Evolutionary conservation across 768 basidiomycete species (phyloP).

Genomic region (Suillus decipiens): DNA sequence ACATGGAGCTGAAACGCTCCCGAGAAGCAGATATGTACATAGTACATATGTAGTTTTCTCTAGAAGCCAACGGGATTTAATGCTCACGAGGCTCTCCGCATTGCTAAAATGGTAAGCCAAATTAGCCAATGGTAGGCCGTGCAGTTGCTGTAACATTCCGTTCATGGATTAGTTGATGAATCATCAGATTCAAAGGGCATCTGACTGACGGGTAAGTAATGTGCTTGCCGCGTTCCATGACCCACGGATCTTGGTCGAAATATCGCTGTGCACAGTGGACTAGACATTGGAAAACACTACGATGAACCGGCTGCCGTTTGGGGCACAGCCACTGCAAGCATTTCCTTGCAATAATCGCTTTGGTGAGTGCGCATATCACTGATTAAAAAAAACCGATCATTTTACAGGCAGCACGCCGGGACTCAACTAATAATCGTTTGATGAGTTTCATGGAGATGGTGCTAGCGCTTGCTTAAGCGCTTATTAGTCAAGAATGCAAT

Average conservation of each 20-base stretch:
- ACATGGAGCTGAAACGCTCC: background rate
- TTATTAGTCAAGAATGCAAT: background rate
- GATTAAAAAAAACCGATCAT: background rate
- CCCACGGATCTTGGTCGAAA: background rate
- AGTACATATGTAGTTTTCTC: background rate
- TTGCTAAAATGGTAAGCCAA: background rate
- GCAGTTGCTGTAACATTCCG: background rate
- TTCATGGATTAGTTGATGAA: background rate
- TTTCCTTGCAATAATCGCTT: background rate
- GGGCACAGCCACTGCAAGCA: background rate
- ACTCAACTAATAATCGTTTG: background rate
- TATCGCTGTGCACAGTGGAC: background rate
- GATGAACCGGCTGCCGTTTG: background rate
- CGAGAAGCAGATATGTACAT: background rate
- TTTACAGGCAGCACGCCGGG: background rate
- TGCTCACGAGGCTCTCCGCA: conserved; percentile 1
- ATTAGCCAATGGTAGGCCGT: background rate
- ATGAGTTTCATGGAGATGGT: background rate
- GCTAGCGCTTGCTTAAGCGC: background rate
- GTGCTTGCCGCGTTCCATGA: background rate
- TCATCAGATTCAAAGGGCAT: too few species aligned
- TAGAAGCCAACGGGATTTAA: background rate
- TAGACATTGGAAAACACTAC: background rate
- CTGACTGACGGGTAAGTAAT: too few species aligned
- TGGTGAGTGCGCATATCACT: background rate